A percentile compares a stretch with the other conserved stretches of the same genome.
Conservation (phyloP, 2,329 filamentous ascomycete genomes). For the Aspergillus eucalypticola region DNA sequence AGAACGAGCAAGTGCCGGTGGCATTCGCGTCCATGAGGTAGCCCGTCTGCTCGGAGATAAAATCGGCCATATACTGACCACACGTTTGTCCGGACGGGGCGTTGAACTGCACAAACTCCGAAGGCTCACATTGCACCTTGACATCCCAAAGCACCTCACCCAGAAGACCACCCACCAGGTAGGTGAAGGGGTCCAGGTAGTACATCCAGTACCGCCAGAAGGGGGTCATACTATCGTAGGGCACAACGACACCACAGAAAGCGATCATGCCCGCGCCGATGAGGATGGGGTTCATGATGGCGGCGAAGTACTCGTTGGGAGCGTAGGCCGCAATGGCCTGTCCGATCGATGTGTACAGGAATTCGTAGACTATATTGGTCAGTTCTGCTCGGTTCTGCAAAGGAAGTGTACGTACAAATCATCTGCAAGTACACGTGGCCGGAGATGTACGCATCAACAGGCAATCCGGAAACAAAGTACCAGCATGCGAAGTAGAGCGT, state of each 20-base stretch:
- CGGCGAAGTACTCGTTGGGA: conserved; percentile 61
- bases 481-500: conserved; percentile 54
- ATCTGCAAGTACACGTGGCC: conserved; percentile 44
- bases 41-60: conserved; percentile 28
- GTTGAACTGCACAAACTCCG: conserved; percentile 34
- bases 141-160: conserved; percentile 42
- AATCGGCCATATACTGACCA: conserved; percentile 37
- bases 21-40: conserved; percentile 34
- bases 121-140: conserved; percentile 36
- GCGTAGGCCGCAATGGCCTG: conserved; percentile 60
- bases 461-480: conserved; percentile 59
- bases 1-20: conserved; percentile 32
- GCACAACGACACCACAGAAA: conserved; percentile 44
- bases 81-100: conserved; percentile 33
- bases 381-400: background rate
- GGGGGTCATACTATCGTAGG: conserved; percentile 38
- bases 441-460: conserved; percentile 31
- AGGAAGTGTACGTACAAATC: conserved; percentile 31
- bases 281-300: conserved; percentile 59
- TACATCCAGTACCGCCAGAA: conserved; percentile 50
- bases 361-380: conserved; percentile 39
- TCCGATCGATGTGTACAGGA: conserved; percentile 47
- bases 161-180: conserved; percentile 44
- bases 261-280: conserved; percentile 48
- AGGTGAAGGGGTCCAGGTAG: conserved; percentile 47